Evolutionary conservation across 2,329 filamentous ascomycete species (phyloP).

Genomic region (Pestalotiopsis sp.): DNA sequence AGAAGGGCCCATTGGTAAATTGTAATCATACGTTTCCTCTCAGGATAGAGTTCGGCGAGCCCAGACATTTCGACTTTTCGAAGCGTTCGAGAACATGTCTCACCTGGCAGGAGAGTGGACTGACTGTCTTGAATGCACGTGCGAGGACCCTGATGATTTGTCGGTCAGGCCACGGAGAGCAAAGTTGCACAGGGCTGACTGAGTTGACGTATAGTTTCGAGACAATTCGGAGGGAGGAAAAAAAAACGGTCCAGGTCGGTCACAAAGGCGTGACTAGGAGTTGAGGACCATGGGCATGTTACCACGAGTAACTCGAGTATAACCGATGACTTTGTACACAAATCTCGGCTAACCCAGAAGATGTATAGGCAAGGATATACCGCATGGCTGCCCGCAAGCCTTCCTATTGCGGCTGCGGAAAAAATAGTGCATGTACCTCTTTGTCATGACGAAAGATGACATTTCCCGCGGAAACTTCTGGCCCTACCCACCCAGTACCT

Average conservation of each 20-base stretch:
- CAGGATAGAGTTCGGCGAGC: slow-evolving; percentile 6
- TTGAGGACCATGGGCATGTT: not conserved
- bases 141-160: not conserved
- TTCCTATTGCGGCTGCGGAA: not conserved
- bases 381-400: not conserved
- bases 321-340: not conserved
- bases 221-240: not conserved
- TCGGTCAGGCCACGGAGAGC: not conserved
- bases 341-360: not conserved
- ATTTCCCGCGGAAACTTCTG: not conserved
- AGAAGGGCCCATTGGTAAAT: slow-evolving; percentile 25
- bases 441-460: not conserved
- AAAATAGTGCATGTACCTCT: not conserved
- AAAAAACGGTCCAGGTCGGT: not conserved
- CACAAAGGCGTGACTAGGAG: not conserved
- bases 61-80: not conserved
- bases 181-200: not conserved
- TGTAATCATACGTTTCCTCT: slow-evolving; percentile 11
- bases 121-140: not conserved
- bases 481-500: not conserved
- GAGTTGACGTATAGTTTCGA: not conserved
- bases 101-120: not conserved
- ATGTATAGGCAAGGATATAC: not conserved
- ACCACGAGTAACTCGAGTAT: not conserved
- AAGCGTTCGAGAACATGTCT: not conserved